Base-by-base conservation (phyloP, 2,329 filamentous ascomycete genomes). In the Calonectria fujianensis region DNA sequence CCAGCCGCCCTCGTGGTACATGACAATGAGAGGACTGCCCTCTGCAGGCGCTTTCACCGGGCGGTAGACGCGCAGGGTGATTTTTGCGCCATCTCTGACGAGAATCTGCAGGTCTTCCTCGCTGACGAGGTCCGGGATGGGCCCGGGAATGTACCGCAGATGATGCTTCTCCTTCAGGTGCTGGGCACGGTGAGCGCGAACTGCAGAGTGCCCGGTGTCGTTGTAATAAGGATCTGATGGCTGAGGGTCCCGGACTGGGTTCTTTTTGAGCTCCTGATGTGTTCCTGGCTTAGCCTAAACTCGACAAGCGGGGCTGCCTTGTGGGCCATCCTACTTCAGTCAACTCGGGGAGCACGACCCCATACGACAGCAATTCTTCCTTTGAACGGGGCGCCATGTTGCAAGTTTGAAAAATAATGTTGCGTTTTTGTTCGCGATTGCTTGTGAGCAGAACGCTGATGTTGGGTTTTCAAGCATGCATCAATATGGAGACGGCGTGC, bases 211-310 rank as follows among this genome's bases (percentile, higher is more conserved):
- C 4, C 57, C 57, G 24, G 57, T 63, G 27, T 63, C 57, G 57
- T 63, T 63, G 57, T 41, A 63, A 27, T 63, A 63, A 18, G 57
- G 57, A 16, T 63, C 57, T 27, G 57, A 63, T 63, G 57, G 57
- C 57, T 41, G 35, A 20, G 57, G 57, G 37, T 63, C 57, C 14
- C 57, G 57, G 18, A 63, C 11, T 24, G 57, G 57, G 35, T 63
- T 63, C 27, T 27, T 39, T 39, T 63, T 41, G 35, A 63, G 57
- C 18, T 63, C 57, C 57, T 63, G 37, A 11, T 27, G 35, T 14
- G 27, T 39, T 29, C 37, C 24, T 37, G 32, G 35, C 37, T 63
- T 63, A 63, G 57, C 57, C 37, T 16, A 29, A 63, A 29, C 16
- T 41, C 35, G 37, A 13, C 37, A 41, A 63, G 35, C 35, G 8